Evolutionary conservation across 768 basidiomycete genomes (phyloP), one percentile per base, ranked within the genome.

Genomic region (Termitomyces sp.): DNA sequence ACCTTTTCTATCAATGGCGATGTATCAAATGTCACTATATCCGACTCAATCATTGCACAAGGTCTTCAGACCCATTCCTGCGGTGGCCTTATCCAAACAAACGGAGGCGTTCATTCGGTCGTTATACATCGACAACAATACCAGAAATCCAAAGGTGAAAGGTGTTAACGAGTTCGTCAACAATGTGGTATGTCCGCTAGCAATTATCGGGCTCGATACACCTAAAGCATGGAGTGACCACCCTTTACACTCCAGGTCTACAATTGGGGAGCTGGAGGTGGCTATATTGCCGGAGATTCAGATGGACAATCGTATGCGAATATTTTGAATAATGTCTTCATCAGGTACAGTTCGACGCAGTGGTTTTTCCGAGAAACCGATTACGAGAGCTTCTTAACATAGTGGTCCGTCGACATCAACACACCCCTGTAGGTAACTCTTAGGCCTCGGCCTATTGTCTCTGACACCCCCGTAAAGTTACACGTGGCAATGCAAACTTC

Each of bases 221-320:
- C 20, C 2, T 40, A 32, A 32, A 20, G 12, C n/a, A 20, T 50
- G n/a, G 24, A 42, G 30, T 30, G 9, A 50, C n/a, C 45, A 34
- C 45, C 34, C 20, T 37, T n/a, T n/a, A n/a, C n/a, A n/a, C 43
- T 46, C 26, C n/a, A 69, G 71, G 69, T 71, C 36, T 73, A 71
- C 34, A 72, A 72, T 47, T 72, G 71, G 71, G 71, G 71, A 32
- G 68, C 64, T 32, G 71, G 71, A 27, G 71, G 71, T 33, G 69
- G 72, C 22, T 74, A 73, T 51, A 74, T 73, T 46, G 72, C 71
- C 33, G 73, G 73, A 33, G 73, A 74, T 50, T 73, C 71, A n/a
- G 72, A 30, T 24, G 73, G 72, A 2, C 59, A 60, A 3, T 73
- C 72, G 0, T 64, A 69, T 47, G 71, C 73, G 30, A 74, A 74